Percentiles rank a stretch among this genome's conserved stretches.
These are phyloP conservation scores for Trichoderma gamsii DNA, from an alignment of 495 filamentous ascomycete genomes.

Conservation along the genomic window DNA sequence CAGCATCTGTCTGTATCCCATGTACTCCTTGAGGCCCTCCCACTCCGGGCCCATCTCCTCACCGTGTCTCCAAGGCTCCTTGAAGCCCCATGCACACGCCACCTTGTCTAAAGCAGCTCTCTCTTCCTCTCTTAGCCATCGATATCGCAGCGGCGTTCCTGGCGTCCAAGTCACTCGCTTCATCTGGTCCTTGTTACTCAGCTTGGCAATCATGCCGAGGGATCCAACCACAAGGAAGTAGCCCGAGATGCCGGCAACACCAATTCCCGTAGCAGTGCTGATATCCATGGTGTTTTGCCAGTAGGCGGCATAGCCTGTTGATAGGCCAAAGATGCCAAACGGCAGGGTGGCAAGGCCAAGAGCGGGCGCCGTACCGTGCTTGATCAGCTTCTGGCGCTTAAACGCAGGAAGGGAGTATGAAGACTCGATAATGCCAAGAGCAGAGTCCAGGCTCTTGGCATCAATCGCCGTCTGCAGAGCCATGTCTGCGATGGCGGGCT, in stretches of 20 bases:
- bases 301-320: slow-evolving; percentile 11
- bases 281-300: slow-evolving; percentile 65
- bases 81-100: slow-evolving; percentile 84
- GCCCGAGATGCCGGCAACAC: slow-evolving; percentile 71
- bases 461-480: slow-evolving; percentile 74
- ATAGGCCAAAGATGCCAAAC: slow-evolving; percentile 15
- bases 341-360: slow-evolving; percentile 13
- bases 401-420: slow-evolving; percentile 71
- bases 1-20: slow-evolving; percentile 75
- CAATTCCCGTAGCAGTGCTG: slow-evolving; percentile 62
- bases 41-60: slow-evolving; percentile 90
- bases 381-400: slow-evolving; percentile 55
- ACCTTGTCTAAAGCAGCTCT: slow-evolving; percentile 82
- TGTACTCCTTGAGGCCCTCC: slow-evolving; percentile 74
- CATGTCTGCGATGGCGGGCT: slow-evolving; percentile 53
- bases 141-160: slow-evolving; percentile 69
- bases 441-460: slow-evolving; percentile 65
- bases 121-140: slow-evolving; percentile 94
- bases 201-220: slow-evolving; percentile 75
- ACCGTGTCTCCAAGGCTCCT: slow-evolving; percentile 67
- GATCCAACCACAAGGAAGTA: slow-evolving; percentile 74
- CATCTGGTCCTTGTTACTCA: slow-evolving; percentile 90
- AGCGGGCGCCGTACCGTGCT: slow-evolving; percentile 36
- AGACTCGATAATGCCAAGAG: slow-evolving; percentile 72
- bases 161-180: slow-evolving; percentile 79